Conservation (phyloP, 768 basidiomycete species). For the Boletus rubropictus region DNA sequence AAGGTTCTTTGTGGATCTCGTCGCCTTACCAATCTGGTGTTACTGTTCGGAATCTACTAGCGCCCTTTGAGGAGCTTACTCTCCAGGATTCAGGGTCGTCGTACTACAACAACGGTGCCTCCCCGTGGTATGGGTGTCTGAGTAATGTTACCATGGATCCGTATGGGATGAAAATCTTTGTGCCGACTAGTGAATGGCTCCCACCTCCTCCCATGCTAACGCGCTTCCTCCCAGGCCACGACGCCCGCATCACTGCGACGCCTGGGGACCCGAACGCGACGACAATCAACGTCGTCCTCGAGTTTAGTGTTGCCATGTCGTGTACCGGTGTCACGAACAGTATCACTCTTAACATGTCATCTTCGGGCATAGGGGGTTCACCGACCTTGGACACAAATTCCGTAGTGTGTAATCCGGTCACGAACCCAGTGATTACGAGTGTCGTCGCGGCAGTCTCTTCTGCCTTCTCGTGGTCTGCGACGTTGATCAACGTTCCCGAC, state of each 20-base stretch:
- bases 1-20: constrained; percentile 59
- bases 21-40: constrained; percentile 65
- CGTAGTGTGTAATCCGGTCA: constrained; percentile 43
- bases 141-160: constrained; percentile 57
- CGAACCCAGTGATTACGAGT: constrained; percentile 41
- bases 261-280: constrained; percentile 44
- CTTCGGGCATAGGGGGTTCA: constrained; percentile 52
- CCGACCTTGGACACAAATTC: constrained; percentile 48
- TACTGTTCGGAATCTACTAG: constrained; percentile 66
- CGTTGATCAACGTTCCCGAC: constrained; percentile 69
- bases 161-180: constrained; percentile 78
- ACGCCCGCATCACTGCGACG: constrained; percentile 55
- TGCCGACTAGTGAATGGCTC: constrained; percentile 64
- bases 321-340: constrained; percentile 62
- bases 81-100: constrained; percentile 62
- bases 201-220: constrained; percentile 68
- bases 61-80: constrained; percentile 76
- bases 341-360: constrained; percentile 63
- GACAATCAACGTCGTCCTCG: constrained; percentile 58
- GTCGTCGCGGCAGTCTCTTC: constrained; percentile 56
- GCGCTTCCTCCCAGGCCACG: constrained; percentile 81
- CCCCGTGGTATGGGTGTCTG: constrained; percentile 76
- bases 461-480: constrained; percentile 68
- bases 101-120: constrained; percentile 50
- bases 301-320: constrained; percentile 75